Conservation (phyloP, 164 flowering plant species). For the Hamamelis virginiana region DNA sequence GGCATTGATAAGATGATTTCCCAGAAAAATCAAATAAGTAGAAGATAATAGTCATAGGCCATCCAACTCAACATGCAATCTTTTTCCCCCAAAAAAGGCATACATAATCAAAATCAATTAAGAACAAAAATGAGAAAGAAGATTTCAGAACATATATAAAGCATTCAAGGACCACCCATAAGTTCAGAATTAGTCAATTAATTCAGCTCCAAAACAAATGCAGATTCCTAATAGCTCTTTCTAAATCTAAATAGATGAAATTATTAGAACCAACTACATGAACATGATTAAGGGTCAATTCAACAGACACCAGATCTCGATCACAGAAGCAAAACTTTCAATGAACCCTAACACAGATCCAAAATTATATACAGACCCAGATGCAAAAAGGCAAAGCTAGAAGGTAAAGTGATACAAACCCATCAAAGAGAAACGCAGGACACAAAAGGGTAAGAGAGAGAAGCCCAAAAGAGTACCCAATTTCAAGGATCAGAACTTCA, state of each 20-base stretch:
- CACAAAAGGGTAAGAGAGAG: conserved; percentile 6
- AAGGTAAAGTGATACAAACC: conserved; percentile 13
- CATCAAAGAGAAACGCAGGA: conserved; percentile 8
- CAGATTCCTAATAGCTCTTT: conserved; percentile 1
- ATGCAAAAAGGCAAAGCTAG: conserved; percentile 10
- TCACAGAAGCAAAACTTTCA: conserved; percentile 2
- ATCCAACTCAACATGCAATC: background rate
- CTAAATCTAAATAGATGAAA: background rate
- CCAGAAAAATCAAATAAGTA: background rate
- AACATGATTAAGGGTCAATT: conserved; percentile 7
- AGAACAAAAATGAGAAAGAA: background rate
- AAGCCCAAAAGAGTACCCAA: conserved; percentile 16
- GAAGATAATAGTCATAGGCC: background rate
- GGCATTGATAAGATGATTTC: background rate
- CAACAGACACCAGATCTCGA: conserved; percentile 22
- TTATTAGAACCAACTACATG: background rate
- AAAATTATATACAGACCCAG: conserved; percentile 20
- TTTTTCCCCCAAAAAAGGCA: background rate
- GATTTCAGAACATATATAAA: background rate
- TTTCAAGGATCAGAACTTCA: conserved; percentile 9
- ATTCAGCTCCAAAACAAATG: conserved; percentile 16
- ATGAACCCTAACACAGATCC: conserved; percentile 32
- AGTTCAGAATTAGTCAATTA: conserved; percentile 17
- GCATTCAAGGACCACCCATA: conserved; percentile 21
- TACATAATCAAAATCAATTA: no score